phyloP scores from a whole-genome alignment of 306 rosid genomes.

The Prosopis cineraria region DNA sequence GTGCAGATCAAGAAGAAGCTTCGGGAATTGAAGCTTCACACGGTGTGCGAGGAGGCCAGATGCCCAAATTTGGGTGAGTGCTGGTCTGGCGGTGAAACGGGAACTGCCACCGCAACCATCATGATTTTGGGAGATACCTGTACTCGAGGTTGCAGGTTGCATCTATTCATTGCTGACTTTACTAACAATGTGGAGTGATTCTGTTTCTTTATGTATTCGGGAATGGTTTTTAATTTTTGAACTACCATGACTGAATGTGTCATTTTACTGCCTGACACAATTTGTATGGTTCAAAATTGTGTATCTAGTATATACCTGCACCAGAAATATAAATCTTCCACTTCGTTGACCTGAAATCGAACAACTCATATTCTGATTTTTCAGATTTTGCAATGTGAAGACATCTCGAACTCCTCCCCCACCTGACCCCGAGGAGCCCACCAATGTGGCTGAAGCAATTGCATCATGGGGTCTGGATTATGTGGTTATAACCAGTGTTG shows the following conservation, averaged over 20 bases:
- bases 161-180: background rate
- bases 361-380: conserved; percentile 42
- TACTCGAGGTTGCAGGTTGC: conserved; percentile 95
- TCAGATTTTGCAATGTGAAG: conserved; percentile 96
- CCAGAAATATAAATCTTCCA: conserved; percentile 41
- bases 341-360: conserved; percentile 51
- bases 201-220: background rate
- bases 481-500: conserved; percentile 98
- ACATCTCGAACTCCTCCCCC: conserved; percentile 96
- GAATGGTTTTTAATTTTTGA: background rate
- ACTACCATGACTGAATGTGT: background rate
- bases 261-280: background rate
- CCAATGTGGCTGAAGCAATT: conserved; percentile 97
- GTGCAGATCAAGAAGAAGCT: conserved; percentile 98
- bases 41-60: conserved; percentile 93
- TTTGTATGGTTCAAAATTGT: background rate
- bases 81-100: conserved; percentile 99
- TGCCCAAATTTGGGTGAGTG: conserved; percentile 98
- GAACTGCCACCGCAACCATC: conserved; percentile 96
- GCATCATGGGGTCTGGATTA: conserved; percentile 99
- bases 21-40: conserved; percentile 88
- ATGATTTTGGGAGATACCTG: conserved; percentile 99
- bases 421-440: conserved; percentile 93
- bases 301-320: background rate
- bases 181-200: background rate